Base-by-base conservation (phyloP, 2,329 filamentous ascomycete genomes). In the Pseudopyricularia javanii region DNA sequence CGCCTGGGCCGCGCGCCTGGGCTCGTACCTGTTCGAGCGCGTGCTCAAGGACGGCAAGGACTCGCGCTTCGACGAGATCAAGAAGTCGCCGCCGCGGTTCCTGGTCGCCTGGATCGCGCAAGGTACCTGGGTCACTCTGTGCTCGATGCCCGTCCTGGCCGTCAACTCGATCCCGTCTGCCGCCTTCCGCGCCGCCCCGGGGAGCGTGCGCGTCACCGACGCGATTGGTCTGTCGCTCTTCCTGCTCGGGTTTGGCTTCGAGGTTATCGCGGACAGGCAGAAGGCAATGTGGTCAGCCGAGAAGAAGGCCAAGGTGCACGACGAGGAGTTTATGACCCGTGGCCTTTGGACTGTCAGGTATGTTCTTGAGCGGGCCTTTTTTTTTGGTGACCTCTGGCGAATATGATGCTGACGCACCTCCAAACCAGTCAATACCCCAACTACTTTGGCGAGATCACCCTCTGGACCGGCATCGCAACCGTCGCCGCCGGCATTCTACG, bases 391-490 rank as follows among this genome's bases (percentile, higher is more conserved):
- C 11, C 5, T 30, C 12, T 3, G 3, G 6, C 7, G 12, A 20
- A 28, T 15, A 49, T 7, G 20, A 14, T n/a, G 47, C 24, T 52
- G 14, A 32, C 32, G 20, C 32, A 3, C 28, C 22, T 15, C 20
- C 4, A 32, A n/a, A n/a, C n/a, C 28, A 70, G 73, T 49, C 68
- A 80, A 55, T 80, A 85, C 64, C 83, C 83, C 1, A 85, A 87
- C 61, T 87, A 87, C 68, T 85, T 87, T 62, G 84, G 83, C n/a
- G 83, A 87, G 64, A 74, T 73, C 28, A 83, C 79, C 11, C 68
- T 88, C 32, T 88, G 83, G 84, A 80, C 77, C 0, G 83, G 84
- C 1, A 76, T 87, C 54, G 81, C 83, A 0, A 76, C 79, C 5
- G 66, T 72, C 1, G 74, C 79, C 0, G 79, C 75, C 0, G 80